A percentile compares a stretch with the other conserved stretches of the same genome.
Conservation (phyloP, 1,284 basidiomycete genomes). For the Austroboletus niveus region DNA sequence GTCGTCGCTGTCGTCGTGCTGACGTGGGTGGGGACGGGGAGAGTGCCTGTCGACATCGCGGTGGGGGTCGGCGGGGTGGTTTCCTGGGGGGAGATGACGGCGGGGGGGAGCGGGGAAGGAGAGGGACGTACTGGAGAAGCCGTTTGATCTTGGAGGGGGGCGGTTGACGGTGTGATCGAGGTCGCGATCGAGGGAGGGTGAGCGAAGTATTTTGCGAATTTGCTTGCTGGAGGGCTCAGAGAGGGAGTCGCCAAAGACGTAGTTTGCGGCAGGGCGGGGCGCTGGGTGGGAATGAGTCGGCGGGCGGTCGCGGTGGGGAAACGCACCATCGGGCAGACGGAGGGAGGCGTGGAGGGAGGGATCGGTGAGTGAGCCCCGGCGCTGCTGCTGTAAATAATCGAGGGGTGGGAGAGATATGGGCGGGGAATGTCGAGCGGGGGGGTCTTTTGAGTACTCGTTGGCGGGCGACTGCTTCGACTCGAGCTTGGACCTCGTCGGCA, state of each 20-base stretch:
- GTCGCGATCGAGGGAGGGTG: conserved; percentile 45
- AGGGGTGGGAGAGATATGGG: conserved; percentile 64
- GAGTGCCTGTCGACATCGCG: conserved; percentile 34
- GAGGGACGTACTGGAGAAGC: conserved; percentile 22
- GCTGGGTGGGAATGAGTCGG: conserved; percentile 32
- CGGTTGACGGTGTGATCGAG: conserved; percentile 4
- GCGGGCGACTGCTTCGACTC: conserved; percentile 1
- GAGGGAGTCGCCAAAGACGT: conserved; percentile 59
- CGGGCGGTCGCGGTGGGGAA: background rate
- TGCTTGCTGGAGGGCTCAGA: conserved; percentile 39
- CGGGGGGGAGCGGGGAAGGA: background rate
- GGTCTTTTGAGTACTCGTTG: background rate
- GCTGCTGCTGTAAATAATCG: conserved; percentile 73
- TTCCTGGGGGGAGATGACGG: conserved; percentile 23
- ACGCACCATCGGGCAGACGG: conserved; percentile 16
- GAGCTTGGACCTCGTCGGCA: conserved; percentile 10
- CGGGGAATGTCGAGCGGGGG: conserved; percentile 30
- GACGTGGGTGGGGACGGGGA: conserved; percentile 29
- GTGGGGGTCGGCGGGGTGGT: conserved; percentile 13
- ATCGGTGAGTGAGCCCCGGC: conserved; percentile 77
- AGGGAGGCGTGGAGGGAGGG: conserved; percentile 63
- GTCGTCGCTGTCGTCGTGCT: conserved; percentile 55
- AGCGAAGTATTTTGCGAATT: conserved; percentile 51
- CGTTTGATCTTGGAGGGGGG: conserved; percentile 22
- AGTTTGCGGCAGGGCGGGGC: conserved; percentile 64